phyloP scores from a whole-genome alignment of 208 protist genomes.

The Acanthamoeba rhysodes region DNA sequence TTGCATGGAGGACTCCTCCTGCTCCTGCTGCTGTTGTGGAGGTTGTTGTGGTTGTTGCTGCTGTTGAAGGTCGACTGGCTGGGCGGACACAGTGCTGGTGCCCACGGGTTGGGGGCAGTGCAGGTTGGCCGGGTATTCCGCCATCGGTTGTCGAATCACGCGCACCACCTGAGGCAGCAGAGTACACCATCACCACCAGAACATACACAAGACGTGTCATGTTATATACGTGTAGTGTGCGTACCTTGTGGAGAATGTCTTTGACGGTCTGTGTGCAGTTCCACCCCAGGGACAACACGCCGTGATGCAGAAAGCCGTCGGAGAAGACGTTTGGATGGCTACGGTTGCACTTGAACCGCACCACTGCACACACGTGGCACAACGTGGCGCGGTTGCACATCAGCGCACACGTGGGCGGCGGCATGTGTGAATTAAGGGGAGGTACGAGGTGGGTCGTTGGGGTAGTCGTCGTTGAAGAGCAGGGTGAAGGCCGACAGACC shows the following conservation, averaged over 20 bases:
- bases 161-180: neutral
- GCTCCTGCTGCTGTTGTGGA: neutral
- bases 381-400: neutral
- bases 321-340: constrained; percentile 6
- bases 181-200: neutral
- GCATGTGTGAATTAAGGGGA: neutral
- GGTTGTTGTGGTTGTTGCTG: too few relatives aligned
- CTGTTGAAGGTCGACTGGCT: too few relatives aligned
- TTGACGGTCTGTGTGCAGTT: constrained; percentile 14
- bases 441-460: neutral
- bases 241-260: neutral
- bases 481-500: neutral
- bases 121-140: constrained; percentile 4
- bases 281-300: neutral
- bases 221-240: too few relatives aligned
- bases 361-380: neutral
- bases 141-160: neutral
- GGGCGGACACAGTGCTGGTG: too few relatives aligned
- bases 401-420: neutral
- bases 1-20: neutral
- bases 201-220: neutral
- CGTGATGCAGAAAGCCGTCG: constrained; percentile 7
- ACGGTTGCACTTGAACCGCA: neutral
- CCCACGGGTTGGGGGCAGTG: neutral
- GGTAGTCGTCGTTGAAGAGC: constrained; percentile 4